These are phyloP conservation scores for Penicillium goetzii DNA, from an alignment of 495 filamentous ascomycete genomes.

Conservation along the genomic window DNA sequence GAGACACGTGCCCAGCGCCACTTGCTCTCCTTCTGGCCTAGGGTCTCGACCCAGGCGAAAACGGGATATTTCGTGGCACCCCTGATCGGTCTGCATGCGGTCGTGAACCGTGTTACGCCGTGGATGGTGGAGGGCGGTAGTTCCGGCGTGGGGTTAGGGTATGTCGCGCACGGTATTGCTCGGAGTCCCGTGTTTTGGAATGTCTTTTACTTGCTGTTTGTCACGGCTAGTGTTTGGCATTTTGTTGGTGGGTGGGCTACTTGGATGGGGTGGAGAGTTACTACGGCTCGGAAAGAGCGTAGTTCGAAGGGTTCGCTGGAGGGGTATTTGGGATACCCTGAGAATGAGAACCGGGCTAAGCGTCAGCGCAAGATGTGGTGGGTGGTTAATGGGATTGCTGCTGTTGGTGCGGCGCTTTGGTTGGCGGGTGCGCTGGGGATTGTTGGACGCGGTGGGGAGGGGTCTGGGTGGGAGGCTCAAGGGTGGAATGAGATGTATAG, in stretches of 20 bases:
- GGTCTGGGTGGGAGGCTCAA: conserved; percentile 76
- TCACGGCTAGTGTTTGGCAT: conserved; percentile 74
- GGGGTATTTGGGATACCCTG: conserved; percentile 41
- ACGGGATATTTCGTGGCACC: conserved; percentile 70
- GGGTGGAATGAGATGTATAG: conserved; percentile 74
- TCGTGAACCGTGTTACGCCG: conserved; percentile 73
- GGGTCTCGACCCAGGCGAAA: conserved; percentile 62
- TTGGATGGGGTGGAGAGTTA: conserved; percentile 65
- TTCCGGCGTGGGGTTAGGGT: conserved; percentile 77
- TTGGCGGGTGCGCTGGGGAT: conserved; percentile 78
- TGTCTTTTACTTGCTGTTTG: conserved; percentile 66
- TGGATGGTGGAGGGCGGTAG: conserved; percentile 78
- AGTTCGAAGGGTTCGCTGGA: conserved; percentile 40
- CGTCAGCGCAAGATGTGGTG: conserved; percentile 66
- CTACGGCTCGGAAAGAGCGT: conserved; percentile 41
- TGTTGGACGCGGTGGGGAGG: conserved; percentile 71
- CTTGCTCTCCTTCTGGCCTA: conserved; percentile 62
- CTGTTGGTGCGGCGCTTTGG: conserved; percentile 66
- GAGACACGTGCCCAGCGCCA: conserved; percentile 47
- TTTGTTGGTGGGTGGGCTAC: conserved; percentile 80
- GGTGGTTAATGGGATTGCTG: conserved; percentile 65
- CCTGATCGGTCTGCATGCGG: conserved; percentile 67
- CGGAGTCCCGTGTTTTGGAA: conserved; percentile 66
- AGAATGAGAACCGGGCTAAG: conserved; percentile 44
- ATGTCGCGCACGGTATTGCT: conserved; percentile 84